A percentile compares a stretch with the other conserved stretches of the same genome.
phyloP scores from a whole-genome alignment of 2,329 filamentous ascomycete species.

The Mycosphaerella sp. region DNA sequence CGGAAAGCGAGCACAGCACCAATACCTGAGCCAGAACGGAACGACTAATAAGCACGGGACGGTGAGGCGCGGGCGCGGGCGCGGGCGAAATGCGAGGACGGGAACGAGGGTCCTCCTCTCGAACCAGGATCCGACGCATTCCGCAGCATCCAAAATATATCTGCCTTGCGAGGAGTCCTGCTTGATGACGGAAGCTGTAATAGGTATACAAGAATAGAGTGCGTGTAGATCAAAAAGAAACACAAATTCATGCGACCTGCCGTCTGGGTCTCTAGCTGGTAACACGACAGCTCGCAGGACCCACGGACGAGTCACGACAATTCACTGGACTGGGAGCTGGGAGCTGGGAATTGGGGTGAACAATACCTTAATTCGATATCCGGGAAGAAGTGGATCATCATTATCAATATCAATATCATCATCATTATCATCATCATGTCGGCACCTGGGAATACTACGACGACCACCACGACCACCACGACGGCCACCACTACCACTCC shows the following conservation, averaged over 20 bases:
- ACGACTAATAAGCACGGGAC: too few species aligned
- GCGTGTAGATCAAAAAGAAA: neutral
- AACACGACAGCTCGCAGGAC: slow-evolving; percentile 14
- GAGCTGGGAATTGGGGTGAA: too few species aligned
- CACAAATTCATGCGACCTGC: neutral
- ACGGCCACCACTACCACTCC: neutral
- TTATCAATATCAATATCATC: too few species aligned
- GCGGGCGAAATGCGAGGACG: too few species aligned
- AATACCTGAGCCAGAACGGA: too few species aligned
- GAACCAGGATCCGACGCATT: neutral
- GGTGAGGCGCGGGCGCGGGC: too few species aligned
- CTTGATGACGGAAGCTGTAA: neutral
- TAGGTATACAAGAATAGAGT: slow-evolving; percentile 4
- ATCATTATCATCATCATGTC: slow-evolving; percentile 11
- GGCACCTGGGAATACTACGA: slow-evolving; percentile 9
- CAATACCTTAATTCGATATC: neutral
- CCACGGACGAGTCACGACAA: neutral
- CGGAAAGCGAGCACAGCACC: too few species aligned
- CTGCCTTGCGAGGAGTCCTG: neutral
- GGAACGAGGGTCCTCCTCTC: neutral
- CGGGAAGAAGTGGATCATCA: neutral
- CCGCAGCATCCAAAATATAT: slow-evolving; percentile 1
- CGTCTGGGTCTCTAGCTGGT: slow-evolving; percentile 4
- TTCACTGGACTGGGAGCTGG: neutral
- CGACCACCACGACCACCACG: neutral